Conservation (phyloP, 345 rosid species). For the Eutrema japonicum region DNA sequence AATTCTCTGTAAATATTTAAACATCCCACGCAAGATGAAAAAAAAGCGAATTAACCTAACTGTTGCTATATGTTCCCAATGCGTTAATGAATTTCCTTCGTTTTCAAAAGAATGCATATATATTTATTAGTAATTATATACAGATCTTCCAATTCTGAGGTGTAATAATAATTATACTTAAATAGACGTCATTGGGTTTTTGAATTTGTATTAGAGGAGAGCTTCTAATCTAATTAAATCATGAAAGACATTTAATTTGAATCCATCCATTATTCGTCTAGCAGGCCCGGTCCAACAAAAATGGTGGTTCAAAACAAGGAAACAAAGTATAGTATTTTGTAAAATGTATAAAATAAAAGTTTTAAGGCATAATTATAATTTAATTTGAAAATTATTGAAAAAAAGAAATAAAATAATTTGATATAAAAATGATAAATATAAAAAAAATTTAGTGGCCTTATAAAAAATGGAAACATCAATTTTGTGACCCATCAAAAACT, state of each 20-base stretch:
- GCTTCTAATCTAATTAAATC: conserved; percentile 21
- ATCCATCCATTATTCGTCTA: conserved; percentile 16
- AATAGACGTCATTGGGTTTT: not conserved
- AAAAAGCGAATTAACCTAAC: not conserved
- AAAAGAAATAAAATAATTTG: too few relatives aligned
- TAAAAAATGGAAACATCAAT: too few relatives aligned
- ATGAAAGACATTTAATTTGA: conserved; percentile 12
- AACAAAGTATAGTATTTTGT: too few relatives aligned
- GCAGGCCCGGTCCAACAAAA: too few relatives aligned
- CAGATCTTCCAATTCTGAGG: not conserved
- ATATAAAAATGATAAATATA: too few relatives aligned
- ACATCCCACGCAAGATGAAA: not conserved
- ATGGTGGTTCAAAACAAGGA: too few relatives aligned
- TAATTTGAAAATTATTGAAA: too few relatives aligned
- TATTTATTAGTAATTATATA: not conserved
- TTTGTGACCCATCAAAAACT: too few relatives aligned
- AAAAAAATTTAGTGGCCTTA: too few relatives aligned
- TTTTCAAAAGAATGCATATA: not conserved
- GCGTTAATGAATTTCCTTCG: not conserved
- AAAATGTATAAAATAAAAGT: too few relatives aligned
- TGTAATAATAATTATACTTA: not conserved
- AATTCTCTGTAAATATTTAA: not conserved
- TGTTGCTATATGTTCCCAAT: not conserved
- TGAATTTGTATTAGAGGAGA: conserved; percentile 5
- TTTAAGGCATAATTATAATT: too few relatives aligned